Evolutionary conservation across 1,139 yeast genomes (phyloP), one percentile per base, ranked within the genome.

Genomic region (Kurtzmaniella quercitrusa): DNA sequence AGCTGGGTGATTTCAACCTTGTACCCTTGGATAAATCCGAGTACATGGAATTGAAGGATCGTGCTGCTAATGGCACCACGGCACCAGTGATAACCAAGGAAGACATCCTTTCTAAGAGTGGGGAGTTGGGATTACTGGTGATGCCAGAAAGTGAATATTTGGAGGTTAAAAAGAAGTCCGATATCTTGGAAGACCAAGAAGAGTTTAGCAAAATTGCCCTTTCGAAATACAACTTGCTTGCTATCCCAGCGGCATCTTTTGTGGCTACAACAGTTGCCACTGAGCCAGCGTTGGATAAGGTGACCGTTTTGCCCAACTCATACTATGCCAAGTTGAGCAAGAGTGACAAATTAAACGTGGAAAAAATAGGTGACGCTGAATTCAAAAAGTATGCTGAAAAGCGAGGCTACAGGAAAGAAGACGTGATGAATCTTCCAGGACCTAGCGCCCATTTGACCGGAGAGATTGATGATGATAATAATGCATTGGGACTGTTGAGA

Each of bases 221-320:
- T 6, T 65, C 63, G 39, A 57, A 64, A 27, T 57, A 69, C 47
- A 82, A 82, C 3, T 56, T 73, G 44, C 58, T 85, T 50, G 68
- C 79, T 42, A 70, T 83, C 39, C 86, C 90, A 3, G 69, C 67
- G 40, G 57, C 70, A 15, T 68, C 82, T 3, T 82, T 77, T 52
- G 64, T 84, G 48, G 79, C 86, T 2, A 82, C 87, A 0, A 79
- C 82, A 2, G 73, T 75, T 27, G 74, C 78, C 10, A 72, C 77
- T 53, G 62, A 61, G 8, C 80, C 85, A 1, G 86, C 81, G 48
- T 61, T 71, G n/a, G 63, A 66, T 11, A 77, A 78, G 50, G 82
- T 82, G 33, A 82, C 81, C 44, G 81, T 82, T 7, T 57, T 85
- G 34, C 90, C 91, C 12, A 66, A 75, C 8, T 72, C 81, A 3